phyloP scores from a whole-genome alignment of 495 filamentous ascomycete species.

The Podospora anserina region DNA sequence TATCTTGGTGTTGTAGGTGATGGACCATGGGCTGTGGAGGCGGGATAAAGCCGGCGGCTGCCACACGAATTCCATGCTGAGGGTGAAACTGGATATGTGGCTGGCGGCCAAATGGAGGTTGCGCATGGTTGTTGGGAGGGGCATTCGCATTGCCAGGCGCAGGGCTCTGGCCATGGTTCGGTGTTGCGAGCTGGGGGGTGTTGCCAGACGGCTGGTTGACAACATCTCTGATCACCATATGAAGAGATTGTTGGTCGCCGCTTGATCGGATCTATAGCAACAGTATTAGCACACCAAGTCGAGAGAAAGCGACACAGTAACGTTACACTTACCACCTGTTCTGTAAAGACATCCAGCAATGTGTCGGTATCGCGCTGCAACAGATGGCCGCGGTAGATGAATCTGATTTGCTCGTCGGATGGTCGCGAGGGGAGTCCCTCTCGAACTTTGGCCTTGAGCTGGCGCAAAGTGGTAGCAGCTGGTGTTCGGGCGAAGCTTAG shows the following conservation, averaged over 20 bases:
- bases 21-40: background rate
- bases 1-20: slow-evolving; percentile 11
- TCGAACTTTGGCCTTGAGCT: slow-evolving; percentile 60
- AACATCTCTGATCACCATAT: slow-evolving; percentile 59
- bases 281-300: slow-evolving; percentile 13
- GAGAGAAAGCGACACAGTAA: background rate
- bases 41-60: background rate
- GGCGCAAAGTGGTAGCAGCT: slow-evolving; percentile 53
- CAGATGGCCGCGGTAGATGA: slow-evolving; percentile 65
- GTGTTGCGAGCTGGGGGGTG: background rate
- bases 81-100: background rate
- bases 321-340: slow-evolving; percentile 15
- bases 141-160: slow-evolving; percentile 5
- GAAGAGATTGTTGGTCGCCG: slow-evolving; percentile 50
- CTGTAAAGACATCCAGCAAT: slow-evolving; percentile 53
- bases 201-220: slow-evolving; percentile 16
- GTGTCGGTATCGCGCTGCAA: slow-evolving; percentile 53
- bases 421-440: slow-evolving; percentile 53
- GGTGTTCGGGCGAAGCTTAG: slow-evolving; percentile 54
- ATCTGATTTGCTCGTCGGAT: slow-evolving; percentile 52
- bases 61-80: background rate
- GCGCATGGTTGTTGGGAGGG: slow-evolving; percentile 31
- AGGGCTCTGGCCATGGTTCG: background rate
- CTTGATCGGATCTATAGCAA: slow-evolving; percentile 43
- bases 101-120: slow-evolving; percentile 12